These are phyloP conservation scores for Periconia macrospinosa DNA, from an alignment of 2,329 filamentous ascomycete species.

Conservation along the genomic window DNA sequence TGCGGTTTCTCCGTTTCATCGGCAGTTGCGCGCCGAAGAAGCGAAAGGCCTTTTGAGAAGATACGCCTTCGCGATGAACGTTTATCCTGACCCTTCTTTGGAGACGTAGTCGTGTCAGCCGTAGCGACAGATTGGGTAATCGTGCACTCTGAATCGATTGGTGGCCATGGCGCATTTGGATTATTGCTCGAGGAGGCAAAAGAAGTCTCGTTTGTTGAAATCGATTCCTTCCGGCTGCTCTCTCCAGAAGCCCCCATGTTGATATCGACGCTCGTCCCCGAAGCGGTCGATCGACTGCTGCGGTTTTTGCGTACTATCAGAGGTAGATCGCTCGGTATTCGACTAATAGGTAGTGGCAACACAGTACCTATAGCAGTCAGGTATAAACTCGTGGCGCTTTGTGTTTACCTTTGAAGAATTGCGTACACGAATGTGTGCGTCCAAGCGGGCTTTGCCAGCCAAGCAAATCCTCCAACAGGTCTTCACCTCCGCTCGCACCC, in stretches of 20 bases:
- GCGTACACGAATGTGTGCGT: neutral
- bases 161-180: no score
- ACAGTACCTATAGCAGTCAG: slow-evolving; percentile 14
- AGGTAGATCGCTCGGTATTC: slow-evolving; percentile 31
- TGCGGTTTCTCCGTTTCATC: neutral
- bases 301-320: slow-evolving; percentile 37
- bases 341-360: slow-evolving; percentile 32
- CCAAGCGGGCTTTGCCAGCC: neutral
- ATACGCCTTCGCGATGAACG: neutral
- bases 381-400: neutral
- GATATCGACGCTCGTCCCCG: slow-evolving; percentile 24
- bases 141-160: no score
- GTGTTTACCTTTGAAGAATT: neutral
- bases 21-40: neutral
- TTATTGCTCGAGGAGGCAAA: neutral
- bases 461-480: neutral
- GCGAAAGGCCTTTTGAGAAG: neutral
- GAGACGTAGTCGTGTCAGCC: no score
- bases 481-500: slow-evolving; percentile 5
- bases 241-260: slow-evolving; percentile 5
- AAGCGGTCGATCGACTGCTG: slow-evolving; percentile 31
- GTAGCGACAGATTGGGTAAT: neutral
- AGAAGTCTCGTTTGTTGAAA: neutral
- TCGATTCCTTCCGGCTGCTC: neutral
- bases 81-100: neutral